These are phyloP conservation scores for Oidium heveae DNA, from an alignment of 2,329 filamentous ascomycete species.

Conservation along the genomic window DNA sequence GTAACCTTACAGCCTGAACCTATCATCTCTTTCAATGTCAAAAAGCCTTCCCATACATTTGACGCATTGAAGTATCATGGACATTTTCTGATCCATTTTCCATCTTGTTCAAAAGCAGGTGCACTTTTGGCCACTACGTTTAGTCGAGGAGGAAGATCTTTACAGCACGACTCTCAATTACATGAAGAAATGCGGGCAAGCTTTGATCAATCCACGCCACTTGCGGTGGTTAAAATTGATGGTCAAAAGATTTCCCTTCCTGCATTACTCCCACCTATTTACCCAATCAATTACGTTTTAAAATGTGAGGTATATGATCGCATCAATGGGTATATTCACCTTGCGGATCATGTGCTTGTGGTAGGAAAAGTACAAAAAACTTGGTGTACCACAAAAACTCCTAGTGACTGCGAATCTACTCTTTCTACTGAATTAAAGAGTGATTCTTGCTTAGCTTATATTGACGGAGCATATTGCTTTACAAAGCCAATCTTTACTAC, in stretches of 20 bases:
- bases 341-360: background rate
- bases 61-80: constrained; percentile 5
- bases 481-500: too few relatives aligned
- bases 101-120: constrained; percentile 5
- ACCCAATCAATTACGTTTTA: background rate
- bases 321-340: background rate
- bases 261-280: background rate
- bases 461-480: too few relatives aligned
- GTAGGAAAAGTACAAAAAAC: background rate
- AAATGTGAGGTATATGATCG: background rate
- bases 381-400: background rate
- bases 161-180: background rate
- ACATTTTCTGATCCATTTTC: constrained; percentile 10
- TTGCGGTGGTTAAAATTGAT: background rate
- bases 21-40: constrained; percentile 14
- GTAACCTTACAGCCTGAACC: constrained; percentile 11
- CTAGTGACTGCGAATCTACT: too few relatives aligned
- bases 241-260: background rate
- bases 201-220: background rate
- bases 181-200: background rate
- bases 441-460: too few relatives aligned
- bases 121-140: constrained; percentile 9
- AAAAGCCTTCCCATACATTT: constrained; percentile 10
- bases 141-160: background rate
- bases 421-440: too few relatives aligned